A percentile compares a stretch with the other conserved stretches of the same genome.
Conservation (phyloP, 306 rosid species). For the Dryas drummondii region DNA sequence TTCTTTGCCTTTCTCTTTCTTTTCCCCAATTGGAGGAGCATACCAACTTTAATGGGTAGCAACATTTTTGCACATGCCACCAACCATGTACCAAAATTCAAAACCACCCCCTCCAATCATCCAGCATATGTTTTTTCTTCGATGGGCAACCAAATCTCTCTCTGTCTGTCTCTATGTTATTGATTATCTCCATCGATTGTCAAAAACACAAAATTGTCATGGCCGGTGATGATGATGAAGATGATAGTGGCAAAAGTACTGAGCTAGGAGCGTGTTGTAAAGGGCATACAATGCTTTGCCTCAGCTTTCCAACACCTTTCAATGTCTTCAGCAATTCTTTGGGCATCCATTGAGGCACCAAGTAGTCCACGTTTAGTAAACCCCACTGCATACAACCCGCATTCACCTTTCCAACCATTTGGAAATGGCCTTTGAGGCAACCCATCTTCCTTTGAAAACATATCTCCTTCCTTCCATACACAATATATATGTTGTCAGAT, state of each 20-base stretch:
- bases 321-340: slow-evolving; percentile 78
- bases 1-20: background rate
- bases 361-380: slow-evolving; percentile 88
- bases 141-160: background rate
- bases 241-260: slow-evolving; percentile 30
- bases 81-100: background rate
- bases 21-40: slow-evolving; percentile 27
- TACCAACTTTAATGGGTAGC: background rate
- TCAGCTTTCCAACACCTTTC: slow-evolving; percentile 62
- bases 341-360: slow-evolving; percentile 84
- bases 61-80: slow-evolving; percentile 2
- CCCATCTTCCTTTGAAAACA: slow-evolving; percentile 86
- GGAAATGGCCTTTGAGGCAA: slow-evolving; percentile 75
- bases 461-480: slow-evolving; percentile 61
- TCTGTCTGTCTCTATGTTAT: background rate
- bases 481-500: background rate
- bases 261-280: slow-evolving; percentile 27
- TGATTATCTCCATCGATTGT: background rate
- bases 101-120: background rate
- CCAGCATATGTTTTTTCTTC: background rate
- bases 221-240: background rate
- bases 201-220: slow-evolving; percentile 15
- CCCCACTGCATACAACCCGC: slow-evolving; percentile 88
- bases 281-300: slow-evolving; percentile 38
- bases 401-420: slow-evolving; percentile 88